Conservation (phyloP, 306 rosid genomes). For the Gastrolobium bilobum region DNA sequence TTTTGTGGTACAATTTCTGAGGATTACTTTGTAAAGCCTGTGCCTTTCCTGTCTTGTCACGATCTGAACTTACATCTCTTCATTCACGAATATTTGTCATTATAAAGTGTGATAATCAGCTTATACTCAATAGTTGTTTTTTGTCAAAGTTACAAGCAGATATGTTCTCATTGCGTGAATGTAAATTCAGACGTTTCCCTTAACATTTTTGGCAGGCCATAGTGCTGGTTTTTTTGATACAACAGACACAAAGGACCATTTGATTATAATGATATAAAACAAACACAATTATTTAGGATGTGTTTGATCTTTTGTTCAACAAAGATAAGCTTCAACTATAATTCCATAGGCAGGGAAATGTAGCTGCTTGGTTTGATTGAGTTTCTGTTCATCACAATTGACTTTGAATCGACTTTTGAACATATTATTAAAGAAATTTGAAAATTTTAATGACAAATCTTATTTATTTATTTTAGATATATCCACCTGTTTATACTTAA, state of each 20-base stretch:
- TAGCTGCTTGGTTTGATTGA: neutral
- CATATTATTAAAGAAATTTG: neutral
- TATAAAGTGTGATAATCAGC: slow-evolving; percentile 33
- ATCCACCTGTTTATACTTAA: too few relatives aligned
- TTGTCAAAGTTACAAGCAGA: slow-evolving; percentile 39
- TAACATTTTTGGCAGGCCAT: neutral
- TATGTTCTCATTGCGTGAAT: neutral
- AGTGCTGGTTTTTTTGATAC: neutral
- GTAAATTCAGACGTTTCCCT: neutral
- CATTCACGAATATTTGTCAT: slow-evolving; percentile 31
- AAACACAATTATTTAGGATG: neutral
- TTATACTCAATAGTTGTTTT: slow-evolving; percentile 41
- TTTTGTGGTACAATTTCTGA: slow-evolving; percentile 83
- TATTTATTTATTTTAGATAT: neutral
- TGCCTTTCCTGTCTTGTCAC: slow-evolving; percentile 14
- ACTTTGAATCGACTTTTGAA: neutral
- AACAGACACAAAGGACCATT: slow-evolving; percentile 4
- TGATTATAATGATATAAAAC: slow-evolving; percentile 31
- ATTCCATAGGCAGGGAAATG: neutral
- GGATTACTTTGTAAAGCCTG: slow-evolving; percentile 64
- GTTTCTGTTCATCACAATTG: neutral
- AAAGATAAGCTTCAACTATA: neutral
- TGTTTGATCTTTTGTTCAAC: neutral
- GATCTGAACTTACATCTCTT: slow-evolving; percentile 27
- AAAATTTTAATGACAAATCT: neutral